Evolutionary conservation across 2,329 filamentous ascomycete species (phyloP).

Genomic region (Lomentospora prolificans): DNA sequence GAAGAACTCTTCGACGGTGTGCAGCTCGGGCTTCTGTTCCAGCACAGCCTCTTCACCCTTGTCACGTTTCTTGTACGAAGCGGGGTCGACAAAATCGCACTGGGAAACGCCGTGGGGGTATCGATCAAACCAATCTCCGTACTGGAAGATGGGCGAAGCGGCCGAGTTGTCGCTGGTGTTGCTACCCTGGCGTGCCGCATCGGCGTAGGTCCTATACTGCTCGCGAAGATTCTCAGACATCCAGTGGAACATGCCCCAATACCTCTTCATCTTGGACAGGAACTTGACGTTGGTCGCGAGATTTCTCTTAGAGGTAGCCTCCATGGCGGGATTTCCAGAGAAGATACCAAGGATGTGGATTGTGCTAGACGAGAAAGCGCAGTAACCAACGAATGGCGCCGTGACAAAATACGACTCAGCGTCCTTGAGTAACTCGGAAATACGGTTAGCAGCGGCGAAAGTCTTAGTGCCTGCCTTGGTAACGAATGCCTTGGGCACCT

Average conservation of each 20-base stretch:
- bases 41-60: conserved; percentile 79
- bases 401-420: conserved; percentile 67
- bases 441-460: conserved; percentile 74
- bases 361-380: conserved; percentile 83
- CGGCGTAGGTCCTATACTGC: conserved; percentile 75
- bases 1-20: conserved; percentile 92
- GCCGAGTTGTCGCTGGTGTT: conserved; percentile 35
- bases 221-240: conserved; percentile 89
- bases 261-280: conserved; percentile 87
- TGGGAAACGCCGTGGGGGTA: conserved; percentile 88
- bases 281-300: conserved; percentile 83
- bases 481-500: conserved; percentile 70
- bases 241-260: conserved; percentile 98
- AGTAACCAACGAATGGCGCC: conserved; percentile 90
- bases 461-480: conserved; percentile 65
- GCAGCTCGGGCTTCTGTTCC: conserved; percentile 80
- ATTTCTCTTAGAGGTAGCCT: conserved; percentile 72
- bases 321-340: conserved; percentile 67
- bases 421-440: conserved; percentile 75
- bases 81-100: conserved; percentile 72
- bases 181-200: conserved; percentile 57
- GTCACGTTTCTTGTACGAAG: conserved; percentile 57
- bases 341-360: conserved; percentile 93
- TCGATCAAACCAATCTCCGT: conserved; percentile 93
- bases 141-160: conserved; percentile 70